Conservation (phyloP, 2,329 filamentous ascomycete species). For the Phyllosticta citribraziliensis region DNA sequence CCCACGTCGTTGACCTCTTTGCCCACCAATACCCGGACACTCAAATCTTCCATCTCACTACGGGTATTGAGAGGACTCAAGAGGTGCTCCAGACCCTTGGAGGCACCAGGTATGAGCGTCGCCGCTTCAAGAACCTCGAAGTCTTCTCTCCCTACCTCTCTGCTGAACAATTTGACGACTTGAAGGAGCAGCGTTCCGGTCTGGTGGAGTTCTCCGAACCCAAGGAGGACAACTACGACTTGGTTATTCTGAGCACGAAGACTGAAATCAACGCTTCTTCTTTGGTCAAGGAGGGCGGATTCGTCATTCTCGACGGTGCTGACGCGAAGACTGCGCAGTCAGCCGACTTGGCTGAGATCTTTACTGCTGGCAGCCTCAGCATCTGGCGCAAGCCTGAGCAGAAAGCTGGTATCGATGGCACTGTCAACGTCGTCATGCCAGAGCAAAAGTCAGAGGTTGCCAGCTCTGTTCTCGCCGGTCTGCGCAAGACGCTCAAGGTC, state of each 20-base stretch:
- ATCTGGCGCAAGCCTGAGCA: neutral
- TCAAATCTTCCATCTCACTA: neutral
- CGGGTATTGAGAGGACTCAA: neutral
- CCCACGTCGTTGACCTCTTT: neutral
- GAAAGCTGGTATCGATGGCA: neutral
- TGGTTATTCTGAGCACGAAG: constrained; percentile 11
- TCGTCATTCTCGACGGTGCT: constrained; percentile 24
- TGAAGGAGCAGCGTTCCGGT: constrained; percentile 4
- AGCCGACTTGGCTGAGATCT: constrained; percentile 9
- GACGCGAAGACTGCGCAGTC: constrained; percentile 4
- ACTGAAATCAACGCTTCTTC: neutral
- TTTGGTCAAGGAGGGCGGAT: constrained; percentile 31
- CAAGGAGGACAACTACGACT: constrained; percentile 2
- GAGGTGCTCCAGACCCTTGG: neutral
- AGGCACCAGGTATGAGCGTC: neutral
- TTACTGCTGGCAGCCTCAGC: constrained; percentile 13
- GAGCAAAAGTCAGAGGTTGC: neutral
- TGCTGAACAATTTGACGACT: neutral
- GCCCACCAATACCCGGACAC: constrained; percentile 2
- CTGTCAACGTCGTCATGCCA: neutral
- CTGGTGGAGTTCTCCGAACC: constrained; percentile 8
- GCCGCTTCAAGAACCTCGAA: neutral
- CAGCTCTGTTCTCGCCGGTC: neutral
- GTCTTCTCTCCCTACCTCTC: constrained; percentile 1
- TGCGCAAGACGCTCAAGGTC: neutral